Evolutionary conservation across 1,139 yeast genomes (phyloP).

Genomic region (Schwanniomyces etchellsii): DNA sequence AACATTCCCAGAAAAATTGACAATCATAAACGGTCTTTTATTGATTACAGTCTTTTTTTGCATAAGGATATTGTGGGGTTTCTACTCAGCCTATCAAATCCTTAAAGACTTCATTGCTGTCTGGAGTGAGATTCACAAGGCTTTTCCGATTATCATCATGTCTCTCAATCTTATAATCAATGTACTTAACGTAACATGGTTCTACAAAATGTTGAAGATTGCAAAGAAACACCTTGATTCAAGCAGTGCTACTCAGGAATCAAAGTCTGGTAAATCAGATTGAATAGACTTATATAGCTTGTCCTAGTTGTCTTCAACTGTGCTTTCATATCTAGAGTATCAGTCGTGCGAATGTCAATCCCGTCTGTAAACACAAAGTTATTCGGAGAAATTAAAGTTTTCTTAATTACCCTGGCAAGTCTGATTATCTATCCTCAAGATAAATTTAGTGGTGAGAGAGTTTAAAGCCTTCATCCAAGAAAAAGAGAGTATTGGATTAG

Average conservation of each 20-base stretch:
- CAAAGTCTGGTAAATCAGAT: background rate
- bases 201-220: constrained; percentile 73
- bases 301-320: too few species aligned
- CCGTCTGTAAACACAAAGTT: background rate
- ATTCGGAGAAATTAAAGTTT: background rate
- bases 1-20: constrained; percentile 43
- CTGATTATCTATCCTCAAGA: background rate
- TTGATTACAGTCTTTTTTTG: constrained; percentile 68
- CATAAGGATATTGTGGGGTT: constrained; percentile 84
- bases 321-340: background rate
- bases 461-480: background rate
- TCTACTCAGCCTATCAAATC: constrained; percentile 56
- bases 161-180: constrained; percentile 62
- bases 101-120: constrained; percentile 48
- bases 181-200: constrained; percentile 69
- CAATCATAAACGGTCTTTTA: constrained; percentile 63
- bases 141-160: constrained; percentile 41
- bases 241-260: too few species aligned
- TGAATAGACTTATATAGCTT: background rate
- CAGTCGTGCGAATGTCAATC: constrained; percentile 1
- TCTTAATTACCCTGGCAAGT: background rate
- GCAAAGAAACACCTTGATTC: constrained; percentile 53
- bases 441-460: background rate
- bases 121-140: constrained; percentile 19
- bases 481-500: too few species aligned